Base-by-base conservation (phyloP, 371 early-diverging fungal genomes). In the Rhizopus sp. region DNA sequence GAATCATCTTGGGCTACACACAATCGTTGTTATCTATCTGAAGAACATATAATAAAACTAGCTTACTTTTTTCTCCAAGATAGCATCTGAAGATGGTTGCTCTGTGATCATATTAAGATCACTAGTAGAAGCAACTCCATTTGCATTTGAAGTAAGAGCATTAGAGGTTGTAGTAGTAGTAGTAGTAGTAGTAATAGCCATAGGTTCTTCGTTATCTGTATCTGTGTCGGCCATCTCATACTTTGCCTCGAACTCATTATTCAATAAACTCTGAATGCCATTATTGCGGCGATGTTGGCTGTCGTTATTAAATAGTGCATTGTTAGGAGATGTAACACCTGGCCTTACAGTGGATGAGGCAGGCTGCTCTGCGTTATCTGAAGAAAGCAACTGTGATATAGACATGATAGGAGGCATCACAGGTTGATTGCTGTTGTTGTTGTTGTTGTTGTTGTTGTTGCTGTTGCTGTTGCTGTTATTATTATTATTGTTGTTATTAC, bases 311-410 rank as follows among this genome's bases (percentile, higher is more conserved):
- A 23, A 23, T 23, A 23, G 23, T 23, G 23, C 23, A 23, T 40
- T 47, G 23, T 40, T 34, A 50, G 49, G 38, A 15, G 57, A 53
- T 41, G 62, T 50, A 15, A 55, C 51, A 7, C 30, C 38, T 32
- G 56, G 34, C 13, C 32, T 8, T 35, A 17, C 17, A 44, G 44
- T 13, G 13, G 38, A 37, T 10, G 38, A 7, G 38, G 38, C 35
- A 54, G 44, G 46, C 8, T 42, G 50, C 4, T 64, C 48, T n/a
- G 60, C 40, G n/a, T 67, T 60, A 53, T 72, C 73, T 4, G 68
- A 65, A 12, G 73, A 71, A 44, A 77, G 60, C 1, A 77, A 46
- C 45, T 77, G 77, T 10, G 77, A 77, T 48, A 77, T 77, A 12
- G 77, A 77, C 77, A 77, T 77, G 29, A 73, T 61, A 30, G 77